These are phyloP conservation scores for Ceratobasidium sp. DNA, from an alignment of 1,284 basidiomycete genomes.

Conservation along the genomic window DNA sequence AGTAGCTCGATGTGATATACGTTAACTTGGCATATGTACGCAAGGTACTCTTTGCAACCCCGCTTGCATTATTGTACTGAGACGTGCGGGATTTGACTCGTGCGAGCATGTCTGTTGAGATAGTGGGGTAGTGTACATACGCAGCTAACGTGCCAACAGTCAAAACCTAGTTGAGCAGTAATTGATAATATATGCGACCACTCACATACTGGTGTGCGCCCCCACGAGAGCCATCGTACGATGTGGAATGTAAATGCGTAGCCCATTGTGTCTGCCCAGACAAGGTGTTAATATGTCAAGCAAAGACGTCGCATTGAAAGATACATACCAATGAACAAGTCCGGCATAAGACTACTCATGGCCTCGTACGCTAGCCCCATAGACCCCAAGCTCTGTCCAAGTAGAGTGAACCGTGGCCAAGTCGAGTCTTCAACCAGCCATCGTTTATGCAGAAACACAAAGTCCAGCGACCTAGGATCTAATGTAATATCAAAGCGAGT, in stretches of 20 bases:
- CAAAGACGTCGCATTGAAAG: neutral
- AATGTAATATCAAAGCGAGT: constrained; percentile 85
- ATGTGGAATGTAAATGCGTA: constrained; percentile 93
- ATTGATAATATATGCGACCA: constrained; percentile 45
- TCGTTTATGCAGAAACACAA: constrained; percentile 80
- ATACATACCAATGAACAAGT: constrained; percentile 86
- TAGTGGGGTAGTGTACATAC: constrained; percentile 97
- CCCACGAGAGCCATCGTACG: constrained; percentile 66
- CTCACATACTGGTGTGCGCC: constrained; percentile 49
- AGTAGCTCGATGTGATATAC: constrained; percentile 58
- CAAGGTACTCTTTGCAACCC: constrained; percentile 68
- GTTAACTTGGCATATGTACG: constrained; percentile 77
- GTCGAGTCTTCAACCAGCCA: constrained; percentile 81
- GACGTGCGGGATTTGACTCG: constrained; percentile 72
- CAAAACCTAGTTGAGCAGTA: neutral
- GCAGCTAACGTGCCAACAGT: constrained; percentile 69
- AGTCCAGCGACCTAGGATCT: constrained; percentile 70
- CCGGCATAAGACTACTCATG: constrained; percentile 76
- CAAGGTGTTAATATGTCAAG: neutral
- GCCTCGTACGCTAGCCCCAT: constrained; percentile 87
- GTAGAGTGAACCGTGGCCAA: constrained; percentile 89
- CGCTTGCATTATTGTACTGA: constrained; percentile 74
- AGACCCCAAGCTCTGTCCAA: constrained; percentile 91
- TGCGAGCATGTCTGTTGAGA: constrained; percentile 92
- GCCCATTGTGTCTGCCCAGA: constrained; percentile 89